Percentiles rank a stretch among this genome's conserved stretches.
Evolutionary conservation across 179 eudicot genomes (phyloP).

Genomic region (Gypsophila paniculata): DNA sequence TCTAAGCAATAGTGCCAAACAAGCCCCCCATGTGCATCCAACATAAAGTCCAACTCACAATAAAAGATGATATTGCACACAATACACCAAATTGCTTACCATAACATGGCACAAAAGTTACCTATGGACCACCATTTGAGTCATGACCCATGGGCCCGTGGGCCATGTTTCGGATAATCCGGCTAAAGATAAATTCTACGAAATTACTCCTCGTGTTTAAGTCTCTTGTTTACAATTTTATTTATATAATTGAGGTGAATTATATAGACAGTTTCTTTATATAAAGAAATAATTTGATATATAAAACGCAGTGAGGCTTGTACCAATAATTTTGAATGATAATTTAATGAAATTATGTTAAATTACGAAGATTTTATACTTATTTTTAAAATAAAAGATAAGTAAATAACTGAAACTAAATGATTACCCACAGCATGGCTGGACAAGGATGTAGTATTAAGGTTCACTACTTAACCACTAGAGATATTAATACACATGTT

Average conservation of each 20-base stretch:
- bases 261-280: too few relatives aligned
- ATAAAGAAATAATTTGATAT: too few relatives aligned
- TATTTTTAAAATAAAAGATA: too few relatives aligned
- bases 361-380: too few relatives aligned
- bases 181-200: background rate
- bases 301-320: too few relatives aligned
- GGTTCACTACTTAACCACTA: slow-evolving; percentile 5
- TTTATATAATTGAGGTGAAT: too few relatives aligned
- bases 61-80: background rate
- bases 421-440: background rate
- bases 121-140: background rate
- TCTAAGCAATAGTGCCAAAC: background rate
- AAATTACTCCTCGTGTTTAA: too few relatives aligned
- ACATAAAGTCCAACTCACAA: slow-evolving; percentile 20
- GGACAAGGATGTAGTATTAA: background rate
- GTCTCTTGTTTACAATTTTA: too few relatives aligned
- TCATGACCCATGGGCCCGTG: slow-evolving; percentile 10
- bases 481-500: background rate
- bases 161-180: background rate
- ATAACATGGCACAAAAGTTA: slow-evolving; percentile 11
- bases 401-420: too few relatives aligned
- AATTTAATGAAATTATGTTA: too few relatives aligned
- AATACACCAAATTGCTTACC: slow-evolving; percentile 7
- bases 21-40: slow-evolving; percentile 11
- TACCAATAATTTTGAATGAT: too few relatives aligned